Conservation (phyloP, 306 rosid species). For the Vigna radiata region DNA sequence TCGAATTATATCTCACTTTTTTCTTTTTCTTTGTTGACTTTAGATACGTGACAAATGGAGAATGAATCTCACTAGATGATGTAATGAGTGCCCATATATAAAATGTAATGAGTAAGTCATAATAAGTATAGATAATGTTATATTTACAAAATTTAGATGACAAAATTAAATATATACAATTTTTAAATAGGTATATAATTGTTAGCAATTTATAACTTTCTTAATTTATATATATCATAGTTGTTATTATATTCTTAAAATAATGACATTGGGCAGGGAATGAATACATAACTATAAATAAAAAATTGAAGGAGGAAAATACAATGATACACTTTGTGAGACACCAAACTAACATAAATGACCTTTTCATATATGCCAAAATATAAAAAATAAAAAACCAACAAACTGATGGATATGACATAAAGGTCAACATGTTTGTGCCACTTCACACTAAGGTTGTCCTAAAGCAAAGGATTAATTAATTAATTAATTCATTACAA, state of each 20-base stretch:
- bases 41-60: constrained; percentile 14
- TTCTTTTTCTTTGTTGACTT: not conserved
- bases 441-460: constrained; percentile 12
- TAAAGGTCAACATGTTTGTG: constrained; percentile 14
- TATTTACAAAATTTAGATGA: no score
- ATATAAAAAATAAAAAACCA: not conserved
- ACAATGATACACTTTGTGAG: constrained; percentile 42
- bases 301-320: constrained; percentile 16
- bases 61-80: not conserved
- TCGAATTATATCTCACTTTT: not conserved
- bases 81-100: not conserved
- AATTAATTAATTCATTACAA: not conserved
- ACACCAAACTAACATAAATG: constrained; percentile 39
- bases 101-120: no score
- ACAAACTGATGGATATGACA: constrained; percentile 8
- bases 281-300: not conserved
- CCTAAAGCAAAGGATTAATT: not conserved
- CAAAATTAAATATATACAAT: no score
- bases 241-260: not conserved
- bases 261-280: not conserved
- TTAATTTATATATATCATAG: not conserved
- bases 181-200: no score
- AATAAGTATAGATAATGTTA: no score
- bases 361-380: not conserved
- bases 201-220: not conserved